Evolutionary conservation across 2,329 filamentous ascomycete genomes (phyloP).

Genomic region (Mycocentrospora acerina): DNA sequence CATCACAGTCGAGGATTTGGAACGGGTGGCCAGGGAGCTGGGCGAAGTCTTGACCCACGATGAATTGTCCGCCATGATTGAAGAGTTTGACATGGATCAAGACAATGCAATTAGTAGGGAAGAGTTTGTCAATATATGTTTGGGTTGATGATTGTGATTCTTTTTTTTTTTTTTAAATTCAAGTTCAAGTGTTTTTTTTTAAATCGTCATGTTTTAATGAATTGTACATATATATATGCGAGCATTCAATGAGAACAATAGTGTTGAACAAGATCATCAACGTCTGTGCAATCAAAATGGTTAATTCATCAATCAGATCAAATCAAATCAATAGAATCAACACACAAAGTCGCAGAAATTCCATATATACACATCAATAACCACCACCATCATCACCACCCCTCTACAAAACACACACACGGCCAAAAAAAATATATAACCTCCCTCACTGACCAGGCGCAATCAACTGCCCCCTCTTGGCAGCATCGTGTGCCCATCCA

Average conservation of each 20-base stretch:
- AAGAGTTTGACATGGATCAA: slow-evolving; percentile 93
- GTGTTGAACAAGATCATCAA: no score
- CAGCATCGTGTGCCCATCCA: slow-evolving; percentile 78
- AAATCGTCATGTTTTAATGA: no score
- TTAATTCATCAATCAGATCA: no score
- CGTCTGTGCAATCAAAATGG: no score
- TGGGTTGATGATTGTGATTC: slow-evolving; percentile 43
- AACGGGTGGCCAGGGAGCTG: slow-evolving; percentile 83
- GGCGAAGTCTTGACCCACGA: slow-evolving; percentile 92
- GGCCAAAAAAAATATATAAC: no score
- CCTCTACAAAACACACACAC: slow-evolving; percentile 27
- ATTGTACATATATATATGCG: no score
- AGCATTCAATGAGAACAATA: no score
- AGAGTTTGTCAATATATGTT: slow-evolving; percentile 67
- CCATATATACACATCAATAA: no score
- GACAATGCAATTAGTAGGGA: slow-evolving; percentile 73
- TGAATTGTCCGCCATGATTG: slow-evolving; percentile 93
- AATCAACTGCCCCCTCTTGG: slow-evolving; percentile 77
- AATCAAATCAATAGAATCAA: no score
- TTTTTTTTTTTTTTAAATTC: background rate
- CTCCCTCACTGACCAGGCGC: slow-evolving; percentile 76
- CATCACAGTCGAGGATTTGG: slow-evolving; percentile 85
- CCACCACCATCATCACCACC: no score
- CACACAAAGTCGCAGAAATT: no score
- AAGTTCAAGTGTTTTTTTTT: no score